Base-by-base conservation (phyloP, 495 filamentous ascomycete species). In the Penicillium diatomitis region DNA sequence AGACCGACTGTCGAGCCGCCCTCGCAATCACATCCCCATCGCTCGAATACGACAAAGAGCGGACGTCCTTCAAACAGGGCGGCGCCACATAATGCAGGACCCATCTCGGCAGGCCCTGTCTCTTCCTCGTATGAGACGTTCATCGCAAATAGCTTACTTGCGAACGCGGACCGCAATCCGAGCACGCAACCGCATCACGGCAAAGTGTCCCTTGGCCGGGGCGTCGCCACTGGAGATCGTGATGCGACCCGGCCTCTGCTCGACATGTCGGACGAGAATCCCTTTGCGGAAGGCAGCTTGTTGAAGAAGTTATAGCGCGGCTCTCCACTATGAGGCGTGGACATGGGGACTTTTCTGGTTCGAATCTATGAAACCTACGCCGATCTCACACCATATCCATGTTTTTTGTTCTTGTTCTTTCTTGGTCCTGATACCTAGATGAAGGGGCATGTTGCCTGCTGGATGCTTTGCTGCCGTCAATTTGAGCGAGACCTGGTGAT, bases 271-370 rank as follows among this genome's bases (percentile, higher is more conserved):
- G 70, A 71, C 10, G 57, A 66, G 12, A 76, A 69, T 31, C 66
- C 68, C 12, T 83, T 82, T 55, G 74, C 65, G 6, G 68, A 72
- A 45, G 79, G 79, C 4, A 83, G 79, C 61, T 48, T 83, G 44
- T 66, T 83, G 4, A 57, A 59, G 9, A 57, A 65, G 10, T 49
- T 68, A 10, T 70, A 80, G 71, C 51, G 27, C 10, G 9, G 32
- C 8, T 34, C 34, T 27, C 8, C 12, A 10, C 31, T 8, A 38
- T 35, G 41, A 45, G 5, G 49, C 20, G 20, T 20, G 20, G 20
- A 20, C 20, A 20, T 20, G 20, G 0, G 0, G 20, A 20, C 2
- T 20, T 20, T 20, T 20, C 20, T 20, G 20, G 20, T 20, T 20
- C 20, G 20, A 20, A 20, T 20, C 20, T 20, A 20, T 20, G 20